Percentiles rank a stretch among this genome's conserved stretches.
phyloP scores from a whole-genome alignment of 164 flowering plant species.

The Houttuynia cordata region DNA sequence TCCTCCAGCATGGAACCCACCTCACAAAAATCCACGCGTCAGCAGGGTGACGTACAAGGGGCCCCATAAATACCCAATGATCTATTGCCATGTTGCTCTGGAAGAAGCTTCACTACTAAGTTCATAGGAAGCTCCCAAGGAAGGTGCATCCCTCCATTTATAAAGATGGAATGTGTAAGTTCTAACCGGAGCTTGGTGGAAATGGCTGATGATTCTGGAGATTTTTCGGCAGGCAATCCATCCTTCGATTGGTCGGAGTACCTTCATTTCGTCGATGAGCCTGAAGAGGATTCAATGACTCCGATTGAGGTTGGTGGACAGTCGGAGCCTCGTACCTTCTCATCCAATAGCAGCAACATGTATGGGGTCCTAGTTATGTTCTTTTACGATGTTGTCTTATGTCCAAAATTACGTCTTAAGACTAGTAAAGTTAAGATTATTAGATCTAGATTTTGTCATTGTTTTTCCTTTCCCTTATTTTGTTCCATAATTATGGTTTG shows the following conservation, averaged over 20 bases:
- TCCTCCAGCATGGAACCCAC: neutral
- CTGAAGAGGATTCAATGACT: conserved; percentile 11
- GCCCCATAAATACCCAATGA: neutral
- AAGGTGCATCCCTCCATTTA: neutral
- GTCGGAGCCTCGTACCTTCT: neutral
- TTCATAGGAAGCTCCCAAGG: neutral
- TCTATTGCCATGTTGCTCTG: neutral
- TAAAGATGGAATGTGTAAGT: neutral
- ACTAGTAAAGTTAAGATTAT: no score
- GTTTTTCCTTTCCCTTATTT: no score
- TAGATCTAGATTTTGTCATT: no score
- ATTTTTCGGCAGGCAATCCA: neutral
- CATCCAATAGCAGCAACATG: no score
- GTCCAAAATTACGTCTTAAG: no score
- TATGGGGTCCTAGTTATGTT: no score
- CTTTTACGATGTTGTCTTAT: no score
- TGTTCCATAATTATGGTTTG: neutral
- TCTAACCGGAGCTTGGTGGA: no score
- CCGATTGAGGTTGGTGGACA: neutral
- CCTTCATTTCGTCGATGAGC: conserved; percentile 12
- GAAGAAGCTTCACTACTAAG: no score
- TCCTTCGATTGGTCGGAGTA: conserved; percentile 26
- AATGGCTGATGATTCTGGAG: neutral
- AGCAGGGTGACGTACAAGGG: neutral
- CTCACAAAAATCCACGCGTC: neutral